A percentile compares a stretch with the other conserved stretches of the same genome.
Conservation (phyloP, 2,329 filamentous ascomycete genomes). For the Fusarium penzigii region DNA sequence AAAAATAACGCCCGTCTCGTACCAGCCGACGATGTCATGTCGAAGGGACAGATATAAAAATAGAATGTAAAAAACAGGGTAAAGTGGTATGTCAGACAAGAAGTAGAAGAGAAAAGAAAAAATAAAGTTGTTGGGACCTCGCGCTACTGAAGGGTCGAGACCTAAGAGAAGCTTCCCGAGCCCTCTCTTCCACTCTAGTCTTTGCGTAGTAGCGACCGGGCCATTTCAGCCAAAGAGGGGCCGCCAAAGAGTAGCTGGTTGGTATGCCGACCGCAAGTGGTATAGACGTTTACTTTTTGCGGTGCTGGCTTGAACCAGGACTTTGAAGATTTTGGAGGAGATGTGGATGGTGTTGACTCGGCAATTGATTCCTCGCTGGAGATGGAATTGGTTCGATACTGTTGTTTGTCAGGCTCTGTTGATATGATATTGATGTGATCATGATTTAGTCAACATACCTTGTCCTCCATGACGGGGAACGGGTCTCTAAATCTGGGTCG, state of each 20-base stretch:
- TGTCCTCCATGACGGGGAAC: slow-evolving; percentile 21
- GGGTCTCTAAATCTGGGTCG: slow-evolving; percentile 25
- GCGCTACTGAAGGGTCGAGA: not conserved
- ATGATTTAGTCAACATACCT: slow-evolving; percentile 22
- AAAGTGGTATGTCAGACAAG: not conserved
- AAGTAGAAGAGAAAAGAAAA: slow-evolving; percentile 2
- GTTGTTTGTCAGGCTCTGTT: slow-evolving; percentile 20
- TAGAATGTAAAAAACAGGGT: slow-evolving; percentile 2
- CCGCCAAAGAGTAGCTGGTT: slow-evolving; percentile 55
- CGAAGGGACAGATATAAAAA: too few species aligned
- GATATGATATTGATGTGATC: slow-evolving; percentile 1
- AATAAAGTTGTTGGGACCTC: not conserved
- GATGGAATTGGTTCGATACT: slow-evolving; percentile 32
- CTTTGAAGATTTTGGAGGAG: slow-evolving; percentile 35
- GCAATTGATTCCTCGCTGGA: slow-evolving; percentile 30
- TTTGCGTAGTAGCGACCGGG: slow-evolving; percentile 42
- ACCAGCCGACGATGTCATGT: slow-evolving; percentile 29
- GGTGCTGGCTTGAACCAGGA: slow-evolving; percentile 39
- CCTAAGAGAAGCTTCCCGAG: not conserved
- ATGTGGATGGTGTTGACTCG: slow-evolving; percentile 24
- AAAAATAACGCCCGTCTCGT: slow-evolving; percentile 23
- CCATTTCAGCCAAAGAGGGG: slow-evolving; percentile 45
- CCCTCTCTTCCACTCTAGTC: slow-evolving; percentile 24
- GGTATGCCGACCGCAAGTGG: slow-evolving; percentile 56
- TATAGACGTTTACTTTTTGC: slow-evolving; percentile 50